Percentiles rank a stretch among this genome's conserved stretches.
These are phyloP conservation scores for Isatis tinctoria DNA, from an alignment of 345 rosid genomes.

Conservation along the genomic window DNA sequence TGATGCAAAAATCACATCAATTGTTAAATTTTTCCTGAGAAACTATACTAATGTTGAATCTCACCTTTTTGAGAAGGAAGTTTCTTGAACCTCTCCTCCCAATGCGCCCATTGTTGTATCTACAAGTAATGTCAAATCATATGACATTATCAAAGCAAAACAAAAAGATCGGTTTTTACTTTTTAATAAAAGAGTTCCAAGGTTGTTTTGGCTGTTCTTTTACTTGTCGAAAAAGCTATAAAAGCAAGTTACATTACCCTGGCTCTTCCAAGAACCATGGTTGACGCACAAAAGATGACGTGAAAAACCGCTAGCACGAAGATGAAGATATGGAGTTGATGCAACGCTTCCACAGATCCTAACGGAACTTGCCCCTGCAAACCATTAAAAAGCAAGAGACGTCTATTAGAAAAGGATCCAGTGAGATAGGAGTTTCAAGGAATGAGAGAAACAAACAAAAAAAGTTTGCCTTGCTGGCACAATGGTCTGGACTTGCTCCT, in stretches of 20 bases:
- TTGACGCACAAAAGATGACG: slow-evolving; percentile 65
- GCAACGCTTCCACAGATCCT: slow-evolving; percentile 69
- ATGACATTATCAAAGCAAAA: not conserved
- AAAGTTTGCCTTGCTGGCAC: slow-evolving; percentile 38
- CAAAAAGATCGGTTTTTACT: too few relatives aligned
- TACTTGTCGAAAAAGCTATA: not conserved
- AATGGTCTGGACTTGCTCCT: slow-evolving; percentile 27
- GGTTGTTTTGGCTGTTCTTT: not conserved
- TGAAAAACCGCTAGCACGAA: slow-evolving; percentile 85
- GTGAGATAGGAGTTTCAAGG: not conserved
- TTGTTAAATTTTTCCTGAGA: not conserved
- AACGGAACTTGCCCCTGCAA: slow-evolving; percentile 63
- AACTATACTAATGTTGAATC: too few relatives aligned
- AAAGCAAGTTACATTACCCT: slow-evolving; percentile 43
- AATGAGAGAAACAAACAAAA: not conserved
- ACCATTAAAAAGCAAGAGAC: not conserved
- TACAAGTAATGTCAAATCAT: slow-evolving; percentile 20
- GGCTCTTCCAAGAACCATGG: slow-evolving; percentile 74
- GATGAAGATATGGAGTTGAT: slow-evolving; percentile 84
- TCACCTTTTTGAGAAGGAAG: slow-evolving; percentile 29
- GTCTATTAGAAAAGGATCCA: not conserved
- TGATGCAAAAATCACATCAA: not conserved
- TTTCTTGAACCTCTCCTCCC: slow-evolving; percentile 52
- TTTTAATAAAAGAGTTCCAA: not conserved
- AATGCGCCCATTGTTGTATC: slow-evolving; percentile 77